These are phyloP conservation scores for Leonotis leonurus DNA, from an alignment of 257 asterid genomes.

Conservation along the genomic window DNA sequence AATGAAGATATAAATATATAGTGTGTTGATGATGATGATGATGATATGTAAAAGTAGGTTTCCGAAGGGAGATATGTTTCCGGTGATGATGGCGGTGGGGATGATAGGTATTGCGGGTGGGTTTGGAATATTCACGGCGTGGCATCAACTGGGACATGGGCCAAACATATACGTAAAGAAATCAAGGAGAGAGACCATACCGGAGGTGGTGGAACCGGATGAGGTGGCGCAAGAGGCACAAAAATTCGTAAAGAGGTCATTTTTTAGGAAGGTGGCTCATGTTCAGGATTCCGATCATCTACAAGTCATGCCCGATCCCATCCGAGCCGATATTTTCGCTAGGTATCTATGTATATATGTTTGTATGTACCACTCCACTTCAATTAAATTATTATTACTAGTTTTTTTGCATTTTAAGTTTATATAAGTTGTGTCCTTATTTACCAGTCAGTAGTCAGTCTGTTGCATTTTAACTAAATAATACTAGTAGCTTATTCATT, in stretches of 20 bases:
- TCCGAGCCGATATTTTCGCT: constrained; percentile 22
- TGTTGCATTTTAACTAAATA: too few species aligned
- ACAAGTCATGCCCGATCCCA: constrained; percentile 20
- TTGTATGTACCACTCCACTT: too few species aligned
- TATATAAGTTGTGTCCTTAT: too few species aligned
- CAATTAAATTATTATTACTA: too few species aligned
- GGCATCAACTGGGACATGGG: constrained; percentile 40
- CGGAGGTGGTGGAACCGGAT: constrained; percentile 70
- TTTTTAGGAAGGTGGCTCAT: constrained; percentile 63
- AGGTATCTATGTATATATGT: constrained; percentile 17
- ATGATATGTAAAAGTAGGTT: constrained; percentile 18
- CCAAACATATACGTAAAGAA: constrained; percentile 55
- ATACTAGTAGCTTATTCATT: too few species aligned
- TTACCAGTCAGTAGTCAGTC: too few species aligned
- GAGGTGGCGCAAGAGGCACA: constrained; percentile 38
- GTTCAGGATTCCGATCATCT: constrained; percentile 26
- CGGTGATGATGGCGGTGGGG: constrained; percentile 53
- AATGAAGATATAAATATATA: too few species aligned
- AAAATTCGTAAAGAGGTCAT: constrained; percentile 43
- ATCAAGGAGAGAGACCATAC: constrained; percentile 52
- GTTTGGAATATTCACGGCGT: constrained; percentile 41
- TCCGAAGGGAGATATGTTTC: constrained; percentile 37
- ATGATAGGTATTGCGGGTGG: constrained; percentile 34
- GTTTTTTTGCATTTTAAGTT: too few species aligned
- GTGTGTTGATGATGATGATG: too few species aligned